phyloP scores from a whole-genome alignment of 352 stramenopile genomes.

The Phytophthora tubulina region DNA sequence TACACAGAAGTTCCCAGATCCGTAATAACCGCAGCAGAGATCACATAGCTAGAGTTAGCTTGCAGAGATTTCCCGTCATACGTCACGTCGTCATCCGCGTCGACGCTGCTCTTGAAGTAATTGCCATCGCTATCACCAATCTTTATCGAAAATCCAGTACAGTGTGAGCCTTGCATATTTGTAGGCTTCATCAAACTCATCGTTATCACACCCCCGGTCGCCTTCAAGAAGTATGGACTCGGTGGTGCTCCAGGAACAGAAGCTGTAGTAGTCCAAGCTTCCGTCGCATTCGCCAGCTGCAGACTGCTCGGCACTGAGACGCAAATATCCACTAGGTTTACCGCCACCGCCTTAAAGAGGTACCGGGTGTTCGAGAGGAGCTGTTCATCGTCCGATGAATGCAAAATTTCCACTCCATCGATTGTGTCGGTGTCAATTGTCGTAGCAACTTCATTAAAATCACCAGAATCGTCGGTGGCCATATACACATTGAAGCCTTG shows the following conservation, averaged over 20 bases:
- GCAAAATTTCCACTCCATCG: slow-evolving; percentile 47
- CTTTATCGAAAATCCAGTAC: slow-evolving; percentile 57
- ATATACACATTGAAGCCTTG: slow-evolving; percentile 70
- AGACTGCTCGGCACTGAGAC: slow-evolving; percentile 34
- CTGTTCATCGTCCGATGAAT: slow-evolving; percentile 24
- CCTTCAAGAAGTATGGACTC: slow-evolving; percentile 56
- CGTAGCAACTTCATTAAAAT: slow-evolving; percentile 48
- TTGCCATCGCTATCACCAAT: slow-evolving; percentile 37
- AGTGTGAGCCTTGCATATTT: slow-evolving; percentile 62
- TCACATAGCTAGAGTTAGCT: slow-evolving; percentile 40
- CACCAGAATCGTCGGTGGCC: slow-evolving; percentile 36
- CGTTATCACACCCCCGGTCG: slow-evolving; percentile 57
- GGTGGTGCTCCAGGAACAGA: slow-evolving; percentile 53
- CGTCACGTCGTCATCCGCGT: slow-evolving; percentile 26
- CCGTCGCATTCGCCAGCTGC: slow-evolving; percentile 16
- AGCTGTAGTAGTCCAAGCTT: slow-evolving; percentile 37
- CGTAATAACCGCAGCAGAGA: slow-evolving; percentile 53
- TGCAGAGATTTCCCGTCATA: slow-evolving; percentile 45
- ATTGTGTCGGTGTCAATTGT: slow-evolving; percentile 34
- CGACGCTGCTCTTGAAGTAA: slow-evolving; percentile 28
- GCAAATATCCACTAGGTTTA: slow-evolving; percentile 63
- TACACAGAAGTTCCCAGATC: slow-evolving; percentile 50
- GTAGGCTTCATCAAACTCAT: slow-evolving; percentile 54
- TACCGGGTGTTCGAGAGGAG: slow-evolving; percentile 53
- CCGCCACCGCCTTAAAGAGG: slow-evolving; percentile 59